Evolutionary conservation across 2,329 filamentous ascomycete species (phyloP), one percentile per base, ranked within the genome.

Genomic region (Calonectria henricotiae): DNA sequence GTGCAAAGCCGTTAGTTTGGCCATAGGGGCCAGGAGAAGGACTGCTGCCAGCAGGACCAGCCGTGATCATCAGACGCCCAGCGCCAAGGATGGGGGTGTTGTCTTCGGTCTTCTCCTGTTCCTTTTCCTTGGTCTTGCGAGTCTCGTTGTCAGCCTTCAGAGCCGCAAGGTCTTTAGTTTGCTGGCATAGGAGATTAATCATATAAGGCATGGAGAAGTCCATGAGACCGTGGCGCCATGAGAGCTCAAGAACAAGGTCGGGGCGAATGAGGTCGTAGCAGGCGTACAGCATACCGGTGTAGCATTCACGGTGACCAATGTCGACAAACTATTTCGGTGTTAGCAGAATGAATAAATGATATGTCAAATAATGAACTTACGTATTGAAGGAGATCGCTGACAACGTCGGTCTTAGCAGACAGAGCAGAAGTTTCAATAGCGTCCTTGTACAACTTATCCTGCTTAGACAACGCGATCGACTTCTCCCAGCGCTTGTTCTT

Each of bases 401-500:
- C 96, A 76, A 98, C 93, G 35, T 98, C 95, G 13, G 89, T 81
- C 89, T 98, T 98, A 81, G 89, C 88, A 62, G 96, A 98, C 67
- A 98, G 93, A 32, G 96, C 96, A 37, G 97, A 91, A 15, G 96
- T 99, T 88, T 99, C 96, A 73, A 99, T 98, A 30, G 97, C 96
- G 85, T 99, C 96, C 88, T 98, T 98, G 92, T 96, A 99, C 17
- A 99, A 88, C 89, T 98, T 98, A 87, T 99, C 96, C 83, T 99
- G 96, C 89, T 99, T 99, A 17, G 96, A 98, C 55, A 99, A 87
- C 39, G 94, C 91, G 83, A 99, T 99, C 4, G 95, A 98, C 87
- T 98, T 98, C 86, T 98, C 96, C 97, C 97, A 99, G 74, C 96
- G 91, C 92, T 98, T 98, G 88, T 98, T 98, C 90, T 98, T 99